phyloP scores from a whole-genome alignment of 2,329 filamentous ascomycete species.

The Atkinsonella texensis region DNA sequence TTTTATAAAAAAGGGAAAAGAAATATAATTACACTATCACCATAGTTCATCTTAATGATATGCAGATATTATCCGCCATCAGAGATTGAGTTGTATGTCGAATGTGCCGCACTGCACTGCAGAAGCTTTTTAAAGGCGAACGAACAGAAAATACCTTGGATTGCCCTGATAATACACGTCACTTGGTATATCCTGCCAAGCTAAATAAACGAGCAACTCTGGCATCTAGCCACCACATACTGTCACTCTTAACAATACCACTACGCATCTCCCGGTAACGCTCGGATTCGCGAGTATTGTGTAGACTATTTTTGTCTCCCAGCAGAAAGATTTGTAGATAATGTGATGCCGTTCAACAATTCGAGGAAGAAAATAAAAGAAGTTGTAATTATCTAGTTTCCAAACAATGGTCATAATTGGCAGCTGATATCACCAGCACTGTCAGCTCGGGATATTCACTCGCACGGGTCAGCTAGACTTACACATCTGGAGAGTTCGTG shows the following conservation, averaged over 20 bases:
- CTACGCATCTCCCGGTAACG: background rate
- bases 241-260: background rate
- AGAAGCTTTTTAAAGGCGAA: background rate
- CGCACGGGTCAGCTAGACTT: slow-evolving; percentile 13
- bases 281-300: background rate
- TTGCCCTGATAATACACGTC: background rate
- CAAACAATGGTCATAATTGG: background rate
- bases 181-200: background rate
- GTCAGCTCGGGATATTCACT: background rate
- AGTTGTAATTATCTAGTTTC: background rate
- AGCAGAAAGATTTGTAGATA: background rate
- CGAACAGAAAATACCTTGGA: background rate
- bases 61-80: no score
- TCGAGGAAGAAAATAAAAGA: background rate
- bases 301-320: background rate
- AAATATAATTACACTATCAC: background rate
- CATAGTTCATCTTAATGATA: background rate
- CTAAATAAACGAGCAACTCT: background rate
- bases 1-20: background rate
- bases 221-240: background rate
- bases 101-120: no score
- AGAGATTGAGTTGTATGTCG: no score
- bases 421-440: background rate
- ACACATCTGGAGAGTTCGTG: slow-evolving; percentile 48
- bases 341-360: background rate